Base-by-base conservation (phyloP, 2,329 filamentous ascomycete species). In the Zymoseptoria crescenta region DNA sequence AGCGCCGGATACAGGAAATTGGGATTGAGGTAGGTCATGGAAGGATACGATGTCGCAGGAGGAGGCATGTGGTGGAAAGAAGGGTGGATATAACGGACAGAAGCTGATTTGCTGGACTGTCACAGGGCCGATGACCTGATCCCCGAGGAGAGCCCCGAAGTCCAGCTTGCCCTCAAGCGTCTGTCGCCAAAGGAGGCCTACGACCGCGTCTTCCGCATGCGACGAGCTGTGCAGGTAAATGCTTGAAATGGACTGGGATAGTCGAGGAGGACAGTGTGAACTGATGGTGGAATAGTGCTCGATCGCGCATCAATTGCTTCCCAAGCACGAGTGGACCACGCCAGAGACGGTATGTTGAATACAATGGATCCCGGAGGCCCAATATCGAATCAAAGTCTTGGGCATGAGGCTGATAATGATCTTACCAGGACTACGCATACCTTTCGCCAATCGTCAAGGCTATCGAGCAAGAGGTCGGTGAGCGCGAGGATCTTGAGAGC, bases 191-290 rank as follows among this genome's bases (percentile, higher is more conserved):
- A 95, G 82, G 90, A 94, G 75, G 83, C 87, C 71, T 97, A 97
- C 80, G 94, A 99, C 81, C 93, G 94, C 76, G 86, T 97, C 75
- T 99, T 91, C 87, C 92, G 94, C 74, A 85, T 99, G 77, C 90
- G 94, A 80, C 87, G 94, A 79, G 93, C 94, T 71, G 87, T 95
- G 79, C 94, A 99, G 83, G 87, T 89, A 79, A 65, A 56, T 49
- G 3, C 45, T 52, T 28, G 61, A 67, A 69, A 66, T 70, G 55
- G 24, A 16, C 2, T 35, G 48, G 6, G 30, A 29, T 50, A 20
- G 49, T 7, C 4, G 35, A 8, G n/a, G 35, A 29, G 30, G 41
- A 53, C 57, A 4, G 59, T 52, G 45, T 24, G 49, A 50, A 54
- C 63, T 63, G 45, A 65, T 21, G n/a, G 30, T 58, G 60, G 59